Conservation (phyloP, 192 early-diverging fungal genomes). For the Entophlyctis luteolus region DNA sequence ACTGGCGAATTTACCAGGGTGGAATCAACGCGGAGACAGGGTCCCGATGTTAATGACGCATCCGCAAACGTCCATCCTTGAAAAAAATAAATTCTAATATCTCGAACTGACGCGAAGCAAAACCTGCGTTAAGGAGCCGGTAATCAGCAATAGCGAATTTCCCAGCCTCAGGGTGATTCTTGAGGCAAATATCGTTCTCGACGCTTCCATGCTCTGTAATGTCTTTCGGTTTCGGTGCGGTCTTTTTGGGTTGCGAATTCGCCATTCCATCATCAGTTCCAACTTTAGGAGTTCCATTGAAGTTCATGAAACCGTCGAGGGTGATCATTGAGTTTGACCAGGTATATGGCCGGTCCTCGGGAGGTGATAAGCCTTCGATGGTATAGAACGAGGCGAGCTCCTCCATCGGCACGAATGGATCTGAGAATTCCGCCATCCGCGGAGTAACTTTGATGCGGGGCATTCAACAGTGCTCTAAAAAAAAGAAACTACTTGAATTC, state of each 20-base stretch:
- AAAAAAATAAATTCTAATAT: not conserved
- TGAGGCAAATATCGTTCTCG: slow-evolving; percentile 26
- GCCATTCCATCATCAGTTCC: not conserved
- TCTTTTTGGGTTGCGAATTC: not conserved
- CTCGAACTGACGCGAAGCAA: not conserved
- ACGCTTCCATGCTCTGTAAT: not conserved
- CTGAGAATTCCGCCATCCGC: too few species aligned
- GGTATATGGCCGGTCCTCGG: slow-evolving; percentile 26
- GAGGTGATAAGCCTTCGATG: not conserved
- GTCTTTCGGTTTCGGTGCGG: not conserved
- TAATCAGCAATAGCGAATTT: slow-evolving; percentile 30
- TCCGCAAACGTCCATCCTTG: slow-evolving; percentile 38
- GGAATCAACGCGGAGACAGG: slow-evolving; percentile 29
- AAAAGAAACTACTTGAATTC: too few species aligned
- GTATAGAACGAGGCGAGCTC: slow-evolving; percentile 33
- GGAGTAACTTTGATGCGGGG: too few species aligned
- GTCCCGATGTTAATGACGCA: slow-evolving; percentile 28
- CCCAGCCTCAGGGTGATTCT: slow-evolving; percentile 15
- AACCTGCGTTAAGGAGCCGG: slow-evolving; percentile 34
- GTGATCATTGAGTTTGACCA: slow-evolving; percentile 36
- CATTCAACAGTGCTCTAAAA: too few species aligned
- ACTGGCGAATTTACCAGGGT: not conserved
- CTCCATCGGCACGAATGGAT: slow-evolving; percentile 29
- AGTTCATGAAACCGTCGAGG: slow-evolving; percentile 37
- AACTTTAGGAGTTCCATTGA: not conserved